Evolutionary conservation across 352 stramenopile genomes (phyloP), one percentile per base, ranked within the genome.

Genomic region (Phytophthora pseudosyringae): DNA sequence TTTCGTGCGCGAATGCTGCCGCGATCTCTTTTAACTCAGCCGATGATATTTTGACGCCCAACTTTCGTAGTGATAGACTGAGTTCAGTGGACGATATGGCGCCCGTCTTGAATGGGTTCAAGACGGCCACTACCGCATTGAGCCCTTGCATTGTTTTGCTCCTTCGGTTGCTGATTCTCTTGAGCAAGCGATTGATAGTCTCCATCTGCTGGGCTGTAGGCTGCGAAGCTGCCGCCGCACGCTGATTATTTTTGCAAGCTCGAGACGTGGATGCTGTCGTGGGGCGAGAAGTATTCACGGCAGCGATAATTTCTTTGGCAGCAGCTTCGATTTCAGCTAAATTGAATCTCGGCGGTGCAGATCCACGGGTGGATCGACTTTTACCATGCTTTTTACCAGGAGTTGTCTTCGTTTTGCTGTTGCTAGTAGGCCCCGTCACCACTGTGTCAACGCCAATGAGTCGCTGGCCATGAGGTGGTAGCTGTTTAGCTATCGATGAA

Each of bases 11-110:
- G 28, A 91, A 89, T 3, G 64, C 60, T 29, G 10, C 33, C 10
- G 91, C 63, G 10, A 94, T 45, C 25, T 64, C 46, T 32, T 68
- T 54, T 1, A 86, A 26, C 40, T 90, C 80, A 13, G 50, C 18
- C 1, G 66, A 28, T 7, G 49, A 76, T 3, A 82, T 47, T 56
- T 91, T 81, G 8, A 91, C 59, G 4, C 80, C 80, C 18, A 88
- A 36, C 26, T 89, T 80, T 5, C 82, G 71, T 2, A 91, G 64
- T 2, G 71, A 77, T 67, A 88, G 80, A 52, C 82, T 86, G 11
- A 95, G 54, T 45, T 94, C 83, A 25, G 88, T 74, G 1, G 64
- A 38, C 7, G 63, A 80, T 38, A 95, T 62, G 4, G 35, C 31
- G 4, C 68, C 68, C 9, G 87, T 79, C 4, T 78, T 71, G 7